Evolutionary conservation across 345 rosid genomes (phyloP).

Genomic region (Leavenworthia alabamica): DNA sequence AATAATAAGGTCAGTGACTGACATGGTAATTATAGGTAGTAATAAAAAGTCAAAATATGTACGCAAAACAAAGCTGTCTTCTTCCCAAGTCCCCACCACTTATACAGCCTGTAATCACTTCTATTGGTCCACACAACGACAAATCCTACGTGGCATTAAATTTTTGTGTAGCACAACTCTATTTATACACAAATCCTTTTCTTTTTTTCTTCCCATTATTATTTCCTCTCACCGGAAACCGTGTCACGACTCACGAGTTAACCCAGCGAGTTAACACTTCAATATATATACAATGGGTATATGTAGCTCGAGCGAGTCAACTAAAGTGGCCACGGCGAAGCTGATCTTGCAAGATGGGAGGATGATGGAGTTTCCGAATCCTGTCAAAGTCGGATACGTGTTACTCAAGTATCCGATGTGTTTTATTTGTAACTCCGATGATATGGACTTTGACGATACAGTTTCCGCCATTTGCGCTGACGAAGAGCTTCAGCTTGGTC

Average conservation of each 20-base stretch:
- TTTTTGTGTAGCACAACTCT: conserved; percentile 3
- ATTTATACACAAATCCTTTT: conserved; percentile 13
- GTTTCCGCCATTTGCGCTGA: conserved; percentile 55
- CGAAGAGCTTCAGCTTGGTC: conserved; percentile 80
- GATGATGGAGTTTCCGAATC: conserved; percentile 65
- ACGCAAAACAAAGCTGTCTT: conserved; percentile 41
- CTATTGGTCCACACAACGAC: conserved; percentile 36
- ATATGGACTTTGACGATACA: conserved; percentile 85
- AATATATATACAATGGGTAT: conserved; percentile 52
- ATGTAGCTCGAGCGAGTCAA: conserved; percentile 74
- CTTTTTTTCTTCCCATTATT: conserved; percentile 6
- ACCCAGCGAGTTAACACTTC: background rate
- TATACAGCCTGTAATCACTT: conserved; percentile 54
- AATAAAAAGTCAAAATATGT: conserved; percentile 14
- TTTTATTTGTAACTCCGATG: conserved; percentile 91
- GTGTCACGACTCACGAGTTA: conserved; percentile 9
- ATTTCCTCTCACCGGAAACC: background rate
- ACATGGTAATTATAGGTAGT: conserved; percentile 31
- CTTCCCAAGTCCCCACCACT: conserved; percentile 36
- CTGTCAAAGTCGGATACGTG: conserved; percentile 69
- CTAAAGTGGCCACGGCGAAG: conserved; percentile 69
- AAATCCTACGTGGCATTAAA: conserved; percentile 40
- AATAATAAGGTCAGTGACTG: too few relatives aligned
- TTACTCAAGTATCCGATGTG: conserved; percentile 47
- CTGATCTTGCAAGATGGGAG: conserved; percentile 71